Percentiles rank a stretch among this genome's conserved stretches.
phyloP scores from a whole-genome alignment of 1,139 yeast species.

The Kodamaea sp. region DNA sequence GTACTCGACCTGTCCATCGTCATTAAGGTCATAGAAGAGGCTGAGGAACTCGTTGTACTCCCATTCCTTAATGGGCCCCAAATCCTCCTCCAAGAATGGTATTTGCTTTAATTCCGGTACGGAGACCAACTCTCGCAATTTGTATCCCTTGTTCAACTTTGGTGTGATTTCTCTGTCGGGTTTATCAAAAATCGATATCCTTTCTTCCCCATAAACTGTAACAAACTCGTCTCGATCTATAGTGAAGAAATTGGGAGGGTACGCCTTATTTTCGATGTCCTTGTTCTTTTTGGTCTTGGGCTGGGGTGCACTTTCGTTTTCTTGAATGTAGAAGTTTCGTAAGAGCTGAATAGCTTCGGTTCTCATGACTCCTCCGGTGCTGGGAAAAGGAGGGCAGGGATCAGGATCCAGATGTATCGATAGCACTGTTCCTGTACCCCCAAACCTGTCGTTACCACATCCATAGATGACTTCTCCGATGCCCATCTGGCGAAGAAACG shows the following conservation, averaged over 20 bases:
- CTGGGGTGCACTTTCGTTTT: constrained; percentile 81
- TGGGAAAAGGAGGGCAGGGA: constrained; percentile 44
- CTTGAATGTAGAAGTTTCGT: constrained; percentile 80
- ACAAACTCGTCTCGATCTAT: constrained; percentile 48
- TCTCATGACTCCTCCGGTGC: constrained; percentile 77
- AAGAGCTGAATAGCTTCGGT: constrained; percentile 81
- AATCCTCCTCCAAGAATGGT: constrained; percentile 23
- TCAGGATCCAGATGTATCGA: constrained; percentile 55
- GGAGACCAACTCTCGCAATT: constrained; percentile 22
- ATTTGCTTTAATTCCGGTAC: constrained; percentile 19
- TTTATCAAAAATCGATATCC: constrained; percentile 16
- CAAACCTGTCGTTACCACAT: constrained; percentile 92
- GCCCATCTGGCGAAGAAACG: constrained; percentile 80
- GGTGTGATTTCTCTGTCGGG: constrained; percentile 35
- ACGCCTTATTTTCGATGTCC: constrained; percentile 64
- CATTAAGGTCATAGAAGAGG: constrained; percentile 33
- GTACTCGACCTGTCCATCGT: constrained; percentile 28
- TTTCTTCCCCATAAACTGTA: constrained; percentile 49
- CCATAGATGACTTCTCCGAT: constrained; percentile 79
- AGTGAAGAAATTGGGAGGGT: constrained; percentile 49
- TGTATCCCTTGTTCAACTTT: constrained; percentile 25
- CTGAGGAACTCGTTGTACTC: constrained; percentile 29
- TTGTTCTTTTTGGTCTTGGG: constrained; percentile 78
- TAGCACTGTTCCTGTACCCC: constrained; percentile 92
- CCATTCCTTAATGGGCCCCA: constrained; percentile 16